These are phyloP conservation scores for Scleroderma bovista DNA, from an alignment of 768 basidiomycete genomes.

Conservation along the genomic window DNA sequence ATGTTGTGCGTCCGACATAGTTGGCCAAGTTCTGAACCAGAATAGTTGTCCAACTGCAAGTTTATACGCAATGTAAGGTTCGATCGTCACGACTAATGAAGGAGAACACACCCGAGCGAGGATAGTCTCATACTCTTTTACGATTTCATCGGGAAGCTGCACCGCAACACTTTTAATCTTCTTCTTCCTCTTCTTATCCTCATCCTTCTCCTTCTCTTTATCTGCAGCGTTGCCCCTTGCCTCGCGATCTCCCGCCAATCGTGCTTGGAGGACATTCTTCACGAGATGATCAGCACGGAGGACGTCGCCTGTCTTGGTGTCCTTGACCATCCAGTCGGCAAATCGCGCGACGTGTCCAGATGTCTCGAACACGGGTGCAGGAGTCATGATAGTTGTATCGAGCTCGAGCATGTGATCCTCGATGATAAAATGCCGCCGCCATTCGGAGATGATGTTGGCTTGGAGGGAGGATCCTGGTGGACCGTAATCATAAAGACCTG, in stretches of 20 bases:
- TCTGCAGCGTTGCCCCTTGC: slow-evolving; percentile 71
- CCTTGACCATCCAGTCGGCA: slow-evolving; percentile 99
- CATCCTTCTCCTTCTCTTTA: slow-evolving; percentile 45
- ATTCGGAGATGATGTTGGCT: slow-evolving; percentile 93
- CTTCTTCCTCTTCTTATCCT: slow-evolving; percentile 47
- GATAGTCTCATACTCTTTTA: slow-evolving; percentile 72
- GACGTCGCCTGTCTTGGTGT: slow-evolving; percentile 90
- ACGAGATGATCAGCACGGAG: slow-evolving; percentile 96
- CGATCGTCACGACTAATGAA: background rate
- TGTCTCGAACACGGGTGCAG: slow-evolving; percentile 89
- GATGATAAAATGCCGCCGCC: slow-evolving; percentile 97
- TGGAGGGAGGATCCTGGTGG: slow-evolving; percentile 94
- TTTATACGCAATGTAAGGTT: background rate
- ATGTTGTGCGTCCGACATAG: slow-evolving; percentile 78
- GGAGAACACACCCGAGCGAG: slow-evolving; percentile 73
- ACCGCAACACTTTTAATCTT: slow-evolving; percentile 65
- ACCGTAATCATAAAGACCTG: slow-evolving; percentile 96
- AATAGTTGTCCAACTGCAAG: slow-evolving; percentile 68
- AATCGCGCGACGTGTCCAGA: slow-evolving; percentile 98
- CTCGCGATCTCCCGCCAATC: slow-evolving; percentile 86
- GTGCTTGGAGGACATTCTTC: slow-evolving; percentile 84
- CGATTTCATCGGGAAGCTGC: slow-evolving; percentile 66
- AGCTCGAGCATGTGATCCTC: slow-evolving; percentile 98
- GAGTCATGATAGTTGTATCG: slow-evolving; percentile 97
- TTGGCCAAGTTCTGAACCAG: slow-evolving; percentile 82